Base-by-base conservation (phyloP, 495 filamentous ascomycete species). In the Talaromyces adpressus region DNA sequence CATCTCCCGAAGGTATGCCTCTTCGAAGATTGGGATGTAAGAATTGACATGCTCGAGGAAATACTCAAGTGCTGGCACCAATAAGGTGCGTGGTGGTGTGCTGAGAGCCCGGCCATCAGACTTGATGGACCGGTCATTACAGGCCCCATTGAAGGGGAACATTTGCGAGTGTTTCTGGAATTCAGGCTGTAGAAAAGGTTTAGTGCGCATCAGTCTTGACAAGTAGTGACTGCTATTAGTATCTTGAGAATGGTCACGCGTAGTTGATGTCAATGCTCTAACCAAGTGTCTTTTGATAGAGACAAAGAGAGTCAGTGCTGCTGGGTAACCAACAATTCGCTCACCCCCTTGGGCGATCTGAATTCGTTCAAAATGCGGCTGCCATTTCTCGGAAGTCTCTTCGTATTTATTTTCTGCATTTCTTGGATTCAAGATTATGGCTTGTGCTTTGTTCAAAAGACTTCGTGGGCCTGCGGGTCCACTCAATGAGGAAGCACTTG, bases 311-410 rank as follows among this genome's bases (percentile, higher is more conserved):
- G 56, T 34, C 0, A 58, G n/a, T 58, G 56, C 25, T 34, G 56
- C 56, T 4, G 56, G 56, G 16, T 58, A 58, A 16, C 29, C 29
- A 3, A 32, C 22, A 3, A 34, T 58, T 11, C 56, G 56, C 16
- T 58, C 56, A 20, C 56, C 56, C n/a, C 56, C 56, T 20, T 58
- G 56, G 12, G 25, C 56, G 25, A 58, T 30, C 56, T 58, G 25
- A 11, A 58, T 34, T 2, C 56, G 22, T 22, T 58, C 56, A n/a
- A 58, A 56, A 27, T 56, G 23, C 23, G 53, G 53, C 53, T 56
- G 53, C 53, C 53, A 56, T 56, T 56, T 56, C 29, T 56, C 29
- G 6, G 53, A 30, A 8, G 53, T 56, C 53, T 56, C 53, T 30
- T 56, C 23, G 12, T 30, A 56, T 56, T 30, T 56, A n/a, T 23